phyloP scores from a whole-genome alignment of 1,284 basidiomycete species.

The Paramarasmius palmivorus region DNA sequence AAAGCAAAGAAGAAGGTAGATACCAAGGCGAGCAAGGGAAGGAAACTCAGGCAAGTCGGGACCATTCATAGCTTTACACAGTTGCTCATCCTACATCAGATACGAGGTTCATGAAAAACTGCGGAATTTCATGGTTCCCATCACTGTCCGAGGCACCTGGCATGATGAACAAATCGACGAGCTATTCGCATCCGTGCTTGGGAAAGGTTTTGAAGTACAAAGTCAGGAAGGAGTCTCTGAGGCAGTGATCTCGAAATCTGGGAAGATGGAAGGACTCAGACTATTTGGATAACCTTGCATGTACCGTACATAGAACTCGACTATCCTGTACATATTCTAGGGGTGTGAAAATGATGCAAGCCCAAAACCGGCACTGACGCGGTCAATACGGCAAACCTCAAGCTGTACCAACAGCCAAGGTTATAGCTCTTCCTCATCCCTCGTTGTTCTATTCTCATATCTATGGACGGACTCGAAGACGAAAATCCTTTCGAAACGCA shows the following conservation, averaged over 20 bases:
- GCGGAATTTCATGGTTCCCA: slow-evolving; percentile 92
- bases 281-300: slow-evolving; percentile 51
- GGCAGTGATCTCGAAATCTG: slow-evolving; percentile 13
- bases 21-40: slow-evolving; percentile 91
- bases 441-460: background rate
- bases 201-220: slow-evolving; percentile 57
- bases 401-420: no score
- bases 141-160: slow-evolving; percentile 70
- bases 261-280: slow-evolving; percentile 42
- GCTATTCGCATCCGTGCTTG: slow-evolving; percentile 83
- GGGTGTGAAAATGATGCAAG: slow-evolving; percentile 1
- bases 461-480: slow-evolving; percentile 73
- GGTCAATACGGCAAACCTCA: no score
- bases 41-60: slow-evolving; percentile 70
- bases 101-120: slow-evolving; percentile 93
- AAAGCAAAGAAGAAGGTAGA: slow-evolving; percentile 84
- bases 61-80: background rate
- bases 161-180: slow-evolving; percentile 94
- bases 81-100: slow-evolving; percentile 35
- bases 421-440: background rate
- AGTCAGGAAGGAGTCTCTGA: slow-evolving; percentile 21
- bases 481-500: slow-evolving; percentile 81
- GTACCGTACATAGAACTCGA: background rate
- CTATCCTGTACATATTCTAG: no score
- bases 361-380: no score